These are phyloP conservation scores for Chrysoporthe deuterocubensis DNA, from an alignment of 2,329 filamentous ascomycete genomes.

Conservation along the genomic window DNA sequence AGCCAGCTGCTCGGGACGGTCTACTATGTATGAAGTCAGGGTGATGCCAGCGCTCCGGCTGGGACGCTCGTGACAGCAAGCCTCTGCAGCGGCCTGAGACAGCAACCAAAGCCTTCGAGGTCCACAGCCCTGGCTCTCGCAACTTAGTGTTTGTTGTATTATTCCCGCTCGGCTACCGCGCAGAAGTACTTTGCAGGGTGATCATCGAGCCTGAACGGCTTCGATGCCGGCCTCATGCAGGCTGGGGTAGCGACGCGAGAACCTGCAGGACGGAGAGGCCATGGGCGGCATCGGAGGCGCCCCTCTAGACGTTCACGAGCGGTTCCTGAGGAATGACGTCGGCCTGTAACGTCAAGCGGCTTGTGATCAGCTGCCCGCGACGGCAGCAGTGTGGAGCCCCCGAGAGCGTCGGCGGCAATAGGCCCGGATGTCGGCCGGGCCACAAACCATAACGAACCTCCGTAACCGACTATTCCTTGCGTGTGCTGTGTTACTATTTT, in stretches of 20 bases:
- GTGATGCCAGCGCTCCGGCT: neutral
- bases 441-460: neutral
- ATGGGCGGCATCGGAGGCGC: neutral
- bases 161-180: too few species aligned
- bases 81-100: too few species aligned
- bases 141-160: too few species aligned
- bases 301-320: neutral
- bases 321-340: neutral
- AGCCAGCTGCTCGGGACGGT: neutral
- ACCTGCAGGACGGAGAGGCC: neutral
- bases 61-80: too few species aligned
- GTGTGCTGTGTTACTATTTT: neutral
- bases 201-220: neutral
- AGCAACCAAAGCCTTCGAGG: too few species aligned
- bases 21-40: neutral
- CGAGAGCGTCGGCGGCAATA: neutral
- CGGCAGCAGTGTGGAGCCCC: neutral
- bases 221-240: neutral
- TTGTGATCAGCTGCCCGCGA: neutral
- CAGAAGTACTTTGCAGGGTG: too few species aligned
- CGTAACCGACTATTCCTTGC: too few species aligned
- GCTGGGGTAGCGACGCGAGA: neutral
- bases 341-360: neutral
- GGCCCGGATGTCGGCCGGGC: slow-evolving; percentile 3
- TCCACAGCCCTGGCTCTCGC: neutral